Evolutionary conservation across 169 alveolate species (phyloP).

Genomic region (Cryptosporidium andersoni): DNA sequence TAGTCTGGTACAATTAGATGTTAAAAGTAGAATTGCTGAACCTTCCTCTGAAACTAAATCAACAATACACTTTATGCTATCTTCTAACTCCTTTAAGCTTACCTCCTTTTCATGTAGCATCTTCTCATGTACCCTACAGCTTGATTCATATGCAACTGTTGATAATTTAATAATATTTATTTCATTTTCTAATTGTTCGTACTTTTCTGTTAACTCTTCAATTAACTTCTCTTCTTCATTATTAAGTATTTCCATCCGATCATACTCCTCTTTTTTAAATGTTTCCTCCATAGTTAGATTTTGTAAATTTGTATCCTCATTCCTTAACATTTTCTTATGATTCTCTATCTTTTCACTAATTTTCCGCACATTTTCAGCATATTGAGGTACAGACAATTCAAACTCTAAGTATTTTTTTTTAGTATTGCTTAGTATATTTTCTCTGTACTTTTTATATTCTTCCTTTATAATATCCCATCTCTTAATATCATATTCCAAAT

Average conservation of each 20-base stretch:
- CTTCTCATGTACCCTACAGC: constrained; percentile 13
- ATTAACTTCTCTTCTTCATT: not conserved
- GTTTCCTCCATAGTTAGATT: not conserved
- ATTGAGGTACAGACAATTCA: too few relatives aligned
- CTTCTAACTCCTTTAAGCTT: constrained; percentile 30
- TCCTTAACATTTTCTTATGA: not conserved
- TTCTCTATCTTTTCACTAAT: not conserved
- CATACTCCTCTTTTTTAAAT: not conserved
- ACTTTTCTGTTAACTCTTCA: not conserved
- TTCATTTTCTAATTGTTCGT: constrained; percentile 17
- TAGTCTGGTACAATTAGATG: constrained; percentile 18
- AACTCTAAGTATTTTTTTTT: too few relatives aligned
- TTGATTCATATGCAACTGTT: constrained; percentile 31
- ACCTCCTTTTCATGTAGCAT: constrained; percentile 11
- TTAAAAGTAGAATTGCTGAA: constrained; percentile 24
- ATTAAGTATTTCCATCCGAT: constrained; percentile 3
- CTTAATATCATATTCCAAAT: too few relatives aligned
- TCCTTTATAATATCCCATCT: not conserved
- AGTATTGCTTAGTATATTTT: too few relatives aligned
- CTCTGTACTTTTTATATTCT: not conserved
- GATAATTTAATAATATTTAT: constrained; percentile 4
- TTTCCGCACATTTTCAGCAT: not conserved
- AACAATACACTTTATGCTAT: constrained; percentile 36
- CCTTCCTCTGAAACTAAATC: constrained; percentile 52
- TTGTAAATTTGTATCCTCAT: not conserved